phyloP scores from a whole-genome alignment of 2,329 filamentous ascomycete species.

The Juglanconis sp. region DNA sequence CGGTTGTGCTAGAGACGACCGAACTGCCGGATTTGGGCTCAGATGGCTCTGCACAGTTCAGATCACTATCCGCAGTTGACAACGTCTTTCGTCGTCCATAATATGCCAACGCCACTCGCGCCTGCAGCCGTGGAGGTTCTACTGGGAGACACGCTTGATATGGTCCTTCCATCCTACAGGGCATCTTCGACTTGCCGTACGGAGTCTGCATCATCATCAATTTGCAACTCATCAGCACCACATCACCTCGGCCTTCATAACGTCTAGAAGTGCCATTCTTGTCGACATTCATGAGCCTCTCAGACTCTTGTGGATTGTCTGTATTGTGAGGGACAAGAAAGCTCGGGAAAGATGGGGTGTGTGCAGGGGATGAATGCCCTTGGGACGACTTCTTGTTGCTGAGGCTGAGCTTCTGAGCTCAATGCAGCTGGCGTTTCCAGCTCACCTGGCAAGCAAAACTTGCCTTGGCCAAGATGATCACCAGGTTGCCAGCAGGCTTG shows the following conservation, averaged over 20 bases:
- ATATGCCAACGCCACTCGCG: background rate
- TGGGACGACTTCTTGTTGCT: background rate
- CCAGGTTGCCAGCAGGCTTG: constrained; percentile 3
- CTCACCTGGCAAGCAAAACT: background rate
- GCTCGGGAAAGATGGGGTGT: background rate
- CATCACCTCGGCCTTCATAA: too few species aligned
- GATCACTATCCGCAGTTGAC: background rate
- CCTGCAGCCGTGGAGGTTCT: background rate
- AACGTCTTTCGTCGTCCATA: background rate
- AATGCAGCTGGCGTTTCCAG: background rate
- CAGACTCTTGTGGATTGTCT: too few species aligned
- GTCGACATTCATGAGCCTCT: too few species aligned
- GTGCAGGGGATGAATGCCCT: background rate
- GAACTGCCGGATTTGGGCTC: background rate
- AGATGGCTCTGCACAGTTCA: background rate
- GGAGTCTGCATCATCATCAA: too few species aligned
- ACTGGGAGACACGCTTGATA: background rate
- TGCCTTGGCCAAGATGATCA: constrained; percentile 1
- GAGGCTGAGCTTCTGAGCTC: background rate
- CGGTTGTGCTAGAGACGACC: background rate
- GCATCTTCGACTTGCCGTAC: background rate
- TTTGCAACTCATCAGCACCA: too few species aligned
- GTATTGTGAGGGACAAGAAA: too few species aligned
- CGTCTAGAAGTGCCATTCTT: too few species aligned
- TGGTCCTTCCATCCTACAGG: background rate